These are phyloP conservation scores for Candida glucosophila DNA, from an alignment of 1,139 yeast genomes.

Conservation along the genomic window DNA sequence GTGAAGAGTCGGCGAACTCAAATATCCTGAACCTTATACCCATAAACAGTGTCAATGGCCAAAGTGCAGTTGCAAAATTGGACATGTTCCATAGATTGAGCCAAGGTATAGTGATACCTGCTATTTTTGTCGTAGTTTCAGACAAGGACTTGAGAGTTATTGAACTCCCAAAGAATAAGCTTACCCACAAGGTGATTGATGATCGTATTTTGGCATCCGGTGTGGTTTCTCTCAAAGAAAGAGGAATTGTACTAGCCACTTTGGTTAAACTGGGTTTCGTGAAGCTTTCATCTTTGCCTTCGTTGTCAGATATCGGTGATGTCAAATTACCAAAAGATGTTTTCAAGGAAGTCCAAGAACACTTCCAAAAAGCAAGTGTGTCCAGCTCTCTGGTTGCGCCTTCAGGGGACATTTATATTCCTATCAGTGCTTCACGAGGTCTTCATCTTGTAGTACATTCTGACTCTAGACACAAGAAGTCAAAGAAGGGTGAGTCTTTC, in stretches of 20 bases:
- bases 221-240: conserved; percentile 18
- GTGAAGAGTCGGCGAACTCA: conserved; percentile 37
- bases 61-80: conserved; percentile 55
- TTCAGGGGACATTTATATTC: conserved; percentile 67
- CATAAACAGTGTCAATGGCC: conserved; percentile 49
- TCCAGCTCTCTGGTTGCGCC: conserved; percentile 35
- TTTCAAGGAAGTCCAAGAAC: conserved; percentile 14
- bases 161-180: conserved; percentile 49
- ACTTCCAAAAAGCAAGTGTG: conserved; percentile 17
- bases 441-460: conserved; percentile 18
- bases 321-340: conserved; percentile 27
- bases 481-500: background rate
- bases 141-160: conserved; percentile 57
- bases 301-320: conserved; percentile 30
- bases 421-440: conserved; percentile 34
- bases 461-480: too few species aligned
- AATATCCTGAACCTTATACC: conserved; percentile 52
- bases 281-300: conserved; percentile 30
- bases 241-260: conserved; percentile 31
- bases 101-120: conserved; percentile 55
- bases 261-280: conserved; percentile 31
- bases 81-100: conserved; percentile 53
- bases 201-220: conserved; percentile 49
- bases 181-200: conserved; percentile 58
- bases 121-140: conserved; percentile 53